Evolutionary conservation across 1,139 yeast genomes (phyloP), one percentile per base, ranked within the genome.

Genomic region (Williopsis jadinii): DNA sequence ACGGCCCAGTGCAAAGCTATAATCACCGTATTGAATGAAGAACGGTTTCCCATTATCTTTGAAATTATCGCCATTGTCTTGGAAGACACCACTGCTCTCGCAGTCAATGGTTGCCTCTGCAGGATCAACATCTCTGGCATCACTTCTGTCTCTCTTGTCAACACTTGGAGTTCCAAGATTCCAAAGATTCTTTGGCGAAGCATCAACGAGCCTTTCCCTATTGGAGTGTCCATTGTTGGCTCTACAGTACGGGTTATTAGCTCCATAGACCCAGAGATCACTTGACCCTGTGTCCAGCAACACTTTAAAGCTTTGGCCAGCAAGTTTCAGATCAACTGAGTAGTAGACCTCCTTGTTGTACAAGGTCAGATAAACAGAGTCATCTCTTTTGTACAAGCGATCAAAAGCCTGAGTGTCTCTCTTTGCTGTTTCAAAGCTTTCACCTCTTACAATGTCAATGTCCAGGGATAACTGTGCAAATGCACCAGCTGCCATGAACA

Each of bases 21-120:
- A 56, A 57, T 84, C 94, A 29, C 80, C 90, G 53, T 84, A 84
- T 24, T 61, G 46, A 50, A 82, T 83, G 36, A 53, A 54, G 50
- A 73, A 74, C 38, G 55, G 55, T 11, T 78, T 68, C 10, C 64
- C 60, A 51, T 74, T 73, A 24, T 62, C 56, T 8, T 52, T 39
- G 61, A 67, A 79, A 6, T 67, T 45, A 11, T 14, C 12, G 2
- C 19, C 15, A 12, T 14, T 11, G 15, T 40, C 35, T 37, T 79
- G 67, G 54, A 76, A 79, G 10, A 71, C 55, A 38, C 67, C 68
- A 42, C 50, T 60, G 29, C 46, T 35, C 9, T 46, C 26, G 52
- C 65, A 62, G 39, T 62, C 62, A 9, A 59, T 46, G 1, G 62
- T 47, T 2, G 50, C 46, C 13, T 32, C 30, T 12, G 36, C 29